Conservation (phyloP, 2,329 filamentous ascomycete species). For the Pseudodiploospora longispora region DNA sequence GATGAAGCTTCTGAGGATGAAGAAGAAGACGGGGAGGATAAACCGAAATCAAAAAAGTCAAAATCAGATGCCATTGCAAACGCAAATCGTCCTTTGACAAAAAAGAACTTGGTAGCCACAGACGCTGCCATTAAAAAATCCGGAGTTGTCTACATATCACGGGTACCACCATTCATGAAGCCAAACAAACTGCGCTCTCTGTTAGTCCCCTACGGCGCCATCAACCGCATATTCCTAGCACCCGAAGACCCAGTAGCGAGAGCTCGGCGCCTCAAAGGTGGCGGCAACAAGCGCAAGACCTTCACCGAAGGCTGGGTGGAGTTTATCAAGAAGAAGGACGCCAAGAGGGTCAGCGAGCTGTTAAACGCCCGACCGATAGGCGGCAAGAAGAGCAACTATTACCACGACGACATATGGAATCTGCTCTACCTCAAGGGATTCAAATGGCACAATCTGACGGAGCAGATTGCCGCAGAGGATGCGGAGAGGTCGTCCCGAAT, state of each 20-base stretch:
- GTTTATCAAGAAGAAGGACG: constrained; percentile 66
- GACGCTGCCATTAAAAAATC: constrained; percentile 62
- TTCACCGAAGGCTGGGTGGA: constrained; percentile 85
- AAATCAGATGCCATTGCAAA: constrained; percentile 34
- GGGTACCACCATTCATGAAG: constrained; percentile 85
- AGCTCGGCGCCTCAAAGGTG: constrained; percentile 56
- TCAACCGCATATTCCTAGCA: constrained; percentile 72
- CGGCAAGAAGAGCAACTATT: constrained; percentile 76
- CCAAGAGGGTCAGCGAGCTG: constrained; percentile 66
- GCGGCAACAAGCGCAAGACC: constrained; percentile 77
- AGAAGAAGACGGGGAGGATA: constrained; percentile 13
- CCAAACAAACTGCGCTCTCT: constrained; percentile 68
- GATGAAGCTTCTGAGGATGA: constrained; percentile 14
- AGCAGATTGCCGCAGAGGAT: constrained; percentile 75
- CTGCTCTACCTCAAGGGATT: constrained; percentile 74
- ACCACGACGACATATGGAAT: constrained; percentile 83
- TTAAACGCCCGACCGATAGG: constrained; percentile 73
- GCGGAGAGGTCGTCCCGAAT: constrained; percentile 69
- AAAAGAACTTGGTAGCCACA: constrained; percentile 60
- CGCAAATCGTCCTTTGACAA: constrained; percentile 47
- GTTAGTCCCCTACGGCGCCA: constrained; percentile 64
- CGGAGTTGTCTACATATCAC: constrained; percentile 75
- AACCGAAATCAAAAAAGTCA: constrained; percentile 15
- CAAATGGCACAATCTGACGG: constrained; percentile 70
- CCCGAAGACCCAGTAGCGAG: constrained; percentile 65